Evolutionary conservation across 2,329 filamentous ascomycete species (phyloP), one percentile per base, ranked within the genome.

Genomic region (Trichoderma sp.): DNA sequence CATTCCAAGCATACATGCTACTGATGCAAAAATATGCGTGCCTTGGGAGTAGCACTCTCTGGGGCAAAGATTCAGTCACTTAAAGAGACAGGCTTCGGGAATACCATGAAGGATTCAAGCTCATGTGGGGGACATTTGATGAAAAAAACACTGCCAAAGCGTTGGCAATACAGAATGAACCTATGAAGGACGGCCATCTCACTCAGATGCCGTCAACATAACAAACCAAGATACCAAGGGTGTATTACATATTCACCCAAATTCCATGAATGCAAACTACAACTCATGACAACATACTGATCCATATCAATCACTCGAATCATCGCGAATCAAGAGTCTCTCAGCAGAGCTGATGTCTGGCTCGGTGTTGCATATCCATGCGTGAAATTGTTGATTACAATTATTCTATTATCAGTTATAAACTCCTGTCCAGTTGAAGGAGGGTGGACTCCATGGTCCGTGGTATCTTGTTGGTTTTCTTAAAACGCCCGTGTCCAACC

Each of bases 401-500:
- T 75, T 75, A 75, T 33, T 75, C 45, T 68, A 71, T 75, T 71
- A 50, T 45, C 33, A 68, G 62, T 56, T 74, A 45, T 45, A 24
- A 68, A n/a, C 60, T 75, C 65, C 59, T 53, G 67, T 65, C 50
- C 67, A 66, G 59, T 35, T 41, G 56, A 74, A 67, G 38, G 65
- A 33, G 74, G 35, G 41, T 59, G 60, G 71, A 56, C 35, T 65
- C 63, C 8, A 18, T 67, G 63, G 65, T 72, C 63, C 76, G 75
- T 79, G 77, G 77, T 78, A 79, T 78, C 78, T 78, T 75, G 56
- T 77, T 71, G 68, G 60, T 72, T 63, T 64, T 65, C 59, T 56
- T 77, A 63, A 63, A 59, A 79, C 78, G 77, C 78, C 79, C 68
- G 65, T 67, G 77, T 76, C 78, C 78, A 76, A 75, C 77, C 77